phyloP scores from a whole-genome alignment of 495 filamentous ascomycete genomes.

The Hypoxylon intermedium region DNA sequence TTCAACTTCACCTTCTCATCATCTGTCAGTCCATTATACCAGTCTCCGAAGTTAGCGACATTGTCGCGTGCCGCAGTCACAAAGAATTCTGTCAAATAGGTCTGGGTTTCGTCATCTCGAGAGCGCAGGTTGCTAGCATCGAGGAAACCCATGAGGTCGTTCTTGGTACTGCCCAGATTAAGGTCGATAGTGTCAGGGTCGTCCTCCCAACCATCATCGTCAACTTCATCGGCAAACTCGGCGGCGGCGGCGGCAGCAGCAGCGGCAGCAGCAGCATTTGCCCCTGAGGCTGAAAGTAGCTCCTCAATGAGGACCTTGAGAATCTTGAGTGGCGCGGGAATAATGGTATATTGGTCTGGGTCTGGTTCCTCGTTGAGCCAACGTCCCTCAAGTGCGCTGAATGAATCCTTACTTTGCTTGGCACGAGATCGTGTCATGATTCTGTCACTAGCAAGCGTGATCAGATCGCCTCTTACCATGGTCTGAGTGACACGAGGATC shows the following conservation, averaged over 20 bases:
- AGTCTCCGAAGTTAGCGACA: constrained; percentile 74
- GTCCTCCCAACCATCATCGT: constrained; percentile 90
- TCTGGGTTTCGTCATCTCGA: constrained; percentile 91
- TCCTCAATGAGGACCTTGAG: constrained; percentile 95
- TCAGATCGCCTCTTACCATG: constrained; percentile 87
- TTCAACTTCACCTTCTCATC: constrained; percentile 78
- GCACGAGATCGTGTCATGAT: constrained; percentile 94
- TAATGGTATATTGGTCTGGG: constrained; percentile 88
- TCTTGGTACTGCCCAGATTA: constrained; percentile 65
- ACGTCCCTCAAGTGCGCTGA: background rate
- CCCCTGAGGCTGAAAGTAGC: constrained; percentile 68
- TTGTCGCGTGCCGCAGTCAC: constrained; percentile 67
- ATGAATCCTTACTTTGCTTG: constrained; percentile 63
- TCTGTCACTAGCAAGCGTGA: constrained; percentile 77
- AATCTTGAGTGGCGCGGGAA: constrained; percentile 90
- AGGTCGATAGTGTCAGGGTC: constrained; percentile 78
- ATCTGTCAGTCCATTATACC: constrained; percentile 71
- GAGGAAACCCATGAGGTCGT: constrained; percentile 80
- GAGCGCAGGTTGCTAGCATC: constrained; percentile 68
- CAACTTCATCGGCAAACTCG: constrained; percentile 65
- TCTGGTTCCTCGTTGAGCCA: constrained; percentile 54
- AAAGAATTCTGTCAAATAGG: constrained; percentile 84
- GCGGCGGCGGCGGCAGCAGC: constrained; percentile 59
- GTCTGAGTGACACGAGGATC: constrained; percentile 81
- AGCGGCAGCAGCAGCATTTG: constrained; percentile 57